These are phyloP conservation scores for Huntiella decipiens DNA, from an alignment of 2,329 filamentous ascomycete genomes.

Conservation along the genomic window DNA sequence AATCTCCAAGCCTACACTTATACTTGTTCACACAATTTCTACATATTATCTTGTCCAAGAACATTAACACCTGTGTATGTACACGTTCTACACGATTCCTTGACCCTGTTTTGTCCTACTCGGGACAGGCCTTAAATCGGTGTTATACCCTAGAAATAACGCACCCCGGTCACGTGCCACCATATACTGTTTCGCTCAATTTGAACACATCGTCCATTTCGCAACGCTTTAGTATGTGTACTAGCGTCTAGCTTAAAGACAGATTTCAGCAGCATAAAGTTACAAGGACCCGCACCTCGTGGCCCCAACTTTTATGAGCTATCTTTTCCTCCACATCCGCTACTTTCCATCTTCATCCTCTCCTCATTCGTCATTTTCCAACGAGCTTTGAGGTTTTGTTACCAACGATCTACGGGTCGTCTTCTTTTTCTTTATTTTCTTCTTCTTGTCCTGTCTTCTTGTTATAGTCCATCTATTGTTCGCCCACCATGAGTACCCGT, in stretches of 20 bases:
- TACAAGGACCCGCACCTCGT: background rate
- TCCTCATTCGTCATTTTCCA: conserved; percentile 9
- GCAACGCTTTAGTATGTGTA: conserved; percentile 13
- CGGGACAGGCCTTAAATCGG: background rate
- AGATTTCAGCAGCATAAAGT: conserved; percentile 20
- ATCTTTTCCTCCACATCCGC: conserved; percentile 9
- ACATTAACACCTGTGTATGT: too few species aligned
- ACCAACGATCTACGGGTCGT: conserved; percentile 11
- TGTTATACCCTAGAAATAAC: background rate
- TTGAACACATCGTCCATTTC: conserved; percentile 26
- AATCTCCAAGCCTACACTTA: too few species aligned
- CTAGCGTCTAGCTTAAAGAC: conserved; percentile 20
- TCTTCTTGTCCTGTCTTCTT: conserved; percentile 16
- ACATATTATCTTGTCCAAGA: too few species aligned
- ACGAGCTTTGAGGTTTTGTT: conserved; percentile 10
- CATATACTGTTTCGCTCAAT: conserved; percentile 4
- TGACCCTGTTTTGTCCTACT: too few species aligned
- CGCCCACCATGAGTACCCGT: conserved; percentile 35
- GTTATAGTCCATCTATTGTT: conserved; percentile 12
- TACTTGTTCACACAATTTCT: too few species aligned
- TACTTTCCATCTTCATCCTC: conserved; percentile 8
- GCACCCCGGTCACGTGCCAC: conserved; percentile 1
- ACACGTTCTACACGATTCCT: too few species aligned
- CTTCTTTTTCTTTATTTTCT: conserved; percentile 18
- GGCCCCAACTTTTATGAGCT: conserved; percentile 1